phyloP scores from a whole-genome alignment of 768 basidiomycete genomes.

The Terana coerulea region DNA sequence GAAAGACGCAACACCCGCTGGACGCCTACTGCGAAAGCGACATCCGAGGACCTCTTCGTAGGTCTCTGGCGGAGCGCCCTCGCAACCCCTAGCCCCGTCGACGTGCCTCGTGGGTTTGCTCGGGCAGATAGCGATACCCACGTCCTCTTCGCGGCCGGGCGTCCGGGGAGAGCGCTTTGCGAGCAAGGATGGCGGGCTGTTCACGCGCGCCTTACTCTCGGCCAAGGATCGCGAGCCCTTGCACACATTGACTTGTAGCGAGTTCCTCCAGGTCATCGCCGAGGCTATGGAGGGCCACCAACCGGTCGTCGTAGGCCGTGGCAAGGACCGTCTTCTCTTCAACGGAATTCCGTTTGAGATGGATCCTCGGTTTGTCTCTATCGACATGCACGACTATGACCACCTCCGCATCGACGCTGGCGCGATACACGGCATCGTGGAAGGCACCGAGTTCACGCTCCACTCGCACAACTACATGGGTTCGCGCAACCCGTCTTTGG shows the following conservation, averaged over 20 bases:
- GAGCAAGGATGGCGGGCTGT: constrained; percentile 57
- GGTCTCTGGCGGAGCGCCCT: constrained; percentile 55
- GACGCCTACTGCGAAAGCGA: constrained; percentile 55
- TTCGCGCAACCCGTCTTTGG: constrained; percentile 52
- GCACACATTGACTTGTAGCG: constrained; percentile 48
- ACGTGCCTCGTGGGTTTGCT: constrained; percentile 43
- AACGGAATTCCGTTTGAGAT: constrained; percentile 51
- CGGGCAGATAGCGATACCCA: constrained; percentile 38
- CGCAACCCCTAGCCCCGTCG: constrained; percentile 36
- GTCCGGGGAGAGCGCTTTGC: constrained; percentile 53
- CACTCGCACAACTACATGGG: constrained; percentile 60
- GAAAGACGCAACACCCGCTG: constrained; percentile 51
- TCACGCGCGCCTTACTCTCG: constrained; percentile 54
- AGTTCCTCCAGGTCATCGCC: constrained; percentile 43
- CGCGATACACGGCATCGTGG: constrained; percentile 58
- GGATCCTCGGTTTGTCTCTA: constrained; percentile 45
- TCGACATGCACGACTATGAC: constrained; percentile 31
- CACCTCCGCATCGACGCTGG: constrained; percentile 54
- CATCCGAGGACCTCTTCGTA: constrained; percentile 48
- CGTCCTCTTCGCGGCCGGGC: constrained; percentile 55
- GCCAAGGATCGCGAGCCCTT: constrained; percentile 43
- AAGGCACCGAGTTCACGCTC: constrained; percentile 58
- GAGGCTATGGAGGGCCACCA: constrained; percentile 40
- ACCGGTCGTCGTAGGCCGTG: constrained; percentile 46
- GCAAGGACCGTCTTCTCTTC: constrained; percentile 50